Percentiles rank a stretch among this genome's conserved stretches.
phyloP scores from a whole-genome alignment of 2,329 filamentous ascomycete species.

The Pseudocercospora cruenta region DNA sequence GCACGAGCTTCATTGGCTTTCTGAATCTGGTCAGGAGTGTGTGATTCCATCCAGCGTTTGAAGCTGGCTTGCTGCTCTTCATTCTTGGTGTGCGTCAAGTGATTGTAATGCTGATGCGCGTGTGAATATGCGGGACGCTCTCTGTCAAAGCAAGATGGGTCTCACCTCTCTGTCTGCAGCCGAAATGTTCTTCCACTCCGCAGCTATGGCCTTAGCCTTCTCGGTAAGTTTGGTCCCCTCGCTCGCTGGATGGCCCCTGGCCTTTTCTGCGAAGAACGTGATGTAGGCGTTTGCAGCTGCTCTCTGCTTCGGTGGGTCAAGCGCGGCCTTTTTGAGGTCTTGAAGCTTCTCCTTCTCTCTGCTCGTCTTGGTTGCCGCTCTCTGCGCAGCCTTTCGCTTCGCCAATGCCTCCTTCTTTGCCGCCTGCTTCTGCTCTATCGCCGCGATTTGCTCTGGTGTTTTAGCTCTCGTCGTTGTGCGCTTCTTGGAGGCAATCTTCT shows the following conservation, averaged over 20 bases:
- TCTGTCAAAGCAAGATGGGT: not conserved
- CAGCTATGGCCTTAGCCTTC: constrained; percentile 39
- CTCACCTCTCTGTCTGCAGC: constrained; percentile 51
- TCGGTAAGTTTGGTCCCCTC: constrained; percentile 39
- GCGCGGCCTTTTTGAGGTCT: constrained; percentile 43
- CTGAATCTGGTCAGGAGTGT: constrained; percentile 62
- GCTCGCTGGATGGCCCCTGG: not conserved
- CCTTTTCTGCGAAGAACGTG: constrained; percentile 37
- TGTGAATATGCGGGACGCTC: constrained; percentile 7
- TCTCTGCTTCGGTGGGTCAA: constrained; percentile 39
- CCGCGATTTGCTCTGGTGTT: constrained; percentile 32
- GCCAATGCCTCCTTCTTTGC: constrained; percentile 15
- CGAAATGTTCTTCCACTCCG: constrained; percentile 53
- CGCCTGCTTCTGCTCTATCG: constrained; percentile 29
- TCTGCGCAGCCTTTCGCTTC: constrained; percentile 18
- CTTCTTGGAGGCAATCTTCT: constrained; percentile 29
- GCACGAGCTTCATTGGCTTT: constrained; percentile 62
- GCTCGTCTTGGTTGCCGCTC: constrained; percentile 16
- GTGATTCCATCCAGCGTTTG: constrained; percentile 57
- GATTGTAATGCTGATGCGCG: constrained; percentile 55
- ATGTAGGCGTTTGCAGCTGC: constrained; percentile 29
- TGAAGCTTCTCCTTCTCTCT: constrained; percentile 36
- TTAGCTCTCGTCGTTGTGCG: constrained; percentile 22
- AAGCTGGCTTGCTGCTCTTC: constrained; percentile 50
- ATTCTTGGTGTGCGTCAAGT: constrained; percentile 53